Conservation (phyloP, 2,329 filamentous ascomycete genomes). For the Cordyceps cateniannulata region DNA sequence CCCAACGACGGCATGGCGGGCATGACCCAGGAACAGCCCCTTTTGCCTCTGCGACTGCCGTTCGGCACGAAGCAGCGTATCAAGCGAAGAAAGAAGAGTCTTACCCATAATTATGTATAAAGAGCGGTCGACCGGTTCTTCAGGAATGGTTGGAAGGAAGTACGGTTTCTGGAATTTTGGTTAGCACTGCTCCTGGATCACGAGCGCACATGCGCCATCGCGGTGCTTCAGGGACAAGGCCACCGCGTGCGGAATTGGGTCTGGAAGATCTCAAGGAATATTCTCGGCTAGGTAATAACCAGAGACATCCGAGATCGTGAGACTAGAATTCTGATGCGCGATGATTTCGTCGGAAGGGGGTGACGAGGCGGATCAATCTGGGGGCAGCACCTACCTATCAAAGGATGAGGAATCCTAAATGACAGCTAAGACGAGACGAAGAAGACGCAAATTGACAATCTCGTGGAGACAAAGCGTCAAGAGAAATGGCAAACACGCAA, state of each 20-base stretch:
- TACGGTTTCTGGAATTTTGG: constrained; percentile 18
- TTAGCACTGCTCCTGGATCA: constrained; percentile 5
- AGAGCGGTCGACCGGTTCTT: constrained; percentile 27
- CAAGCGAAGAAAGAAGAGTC: constrained; percentile 24
- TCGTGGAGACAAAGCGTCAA: constrained; percentile 1
- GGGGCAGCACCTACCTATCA: constrained; percentile 6
- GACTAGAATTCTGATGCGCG: neutral
- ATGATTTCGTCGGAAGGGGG: neutral
- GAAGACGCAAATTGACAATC: neutral
- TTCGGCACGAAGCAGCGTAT: constrained; percentile 17
- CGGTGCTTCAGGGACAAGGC: neutral
- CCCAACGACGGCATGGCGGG: neutral
- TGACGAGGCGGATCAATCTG: neutral
- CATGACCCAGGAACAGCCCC: constrained; percentile 7
- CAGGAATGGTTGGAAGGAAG: constrained; percentile 24
- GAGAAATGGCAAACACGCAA: constrained; percentile 11
- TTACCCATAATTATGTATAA: constrained; percentile 38
- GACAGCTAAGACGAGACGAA: neutral
- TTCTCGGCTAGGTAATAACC: neutral
- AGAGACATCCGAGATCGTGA: neutral
- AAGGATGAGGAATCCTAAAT: constrained; percentile 10
- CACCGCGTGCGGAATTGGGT: neutral
- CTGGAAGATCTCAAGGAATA: neutral
- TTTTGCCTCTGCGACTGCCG: constrained; percentile 22
- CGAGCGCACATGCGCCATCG: neutral